Base-by-base conservation (phyloP, 805 yeast species). In the Metschnikowia cerradonensis region DNA sequence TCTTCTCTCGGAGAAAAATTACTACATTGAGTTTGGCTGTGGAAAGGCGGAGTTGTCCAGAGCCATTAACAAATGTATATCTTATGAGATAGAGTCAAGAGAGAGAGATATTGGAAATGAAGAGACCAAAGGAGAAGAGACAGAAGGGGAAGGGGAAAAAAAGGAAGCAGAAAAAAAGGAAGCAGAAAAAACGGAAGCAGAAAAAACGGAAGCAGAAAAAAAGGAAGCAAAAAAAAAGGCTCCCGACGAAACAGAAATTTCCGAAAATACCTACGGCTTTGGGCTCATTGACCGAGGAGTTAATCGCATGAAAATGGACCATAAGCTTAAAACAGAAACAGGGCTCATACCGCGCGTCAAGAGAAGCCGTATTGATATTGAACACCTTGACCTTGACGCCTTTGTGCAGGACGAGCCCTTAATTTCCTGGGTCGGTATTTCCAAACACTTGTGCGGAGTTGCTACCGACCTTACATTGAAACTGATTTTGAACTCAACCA, bases 371-470 rank as follows among this genome's bases (percentile, higher is more conserved):
- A 79, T 84, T 7, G 97, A 90, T 64, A 91, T 90, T 51, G 88
- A 88, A 66, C 96, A 90, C 60, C 64, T 90, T 35, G 62, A 73
- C 39, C 65, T 88, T 6, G 81, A 76, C 45, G 62, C 70, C 20
- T 73, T 82, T 15, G 52, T 82, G 1, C 60, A 39, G 7, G 22
- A 26, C 19, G 20, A 62, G 19, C 32, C 54, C 3, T 60, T 60
- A 8, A 48, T 54, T 2, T 22, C 40, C 19, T 34, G 39, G 47
- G 84, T 86, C 7, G 89, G 84, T 1, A 80, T 90, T 2, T 90
- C 96, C 4, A 90, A 90, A 65, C 97, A 90, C 68, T 68, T 91
- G 34, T 90, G 97, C 68, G 97, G 97, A 4, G 95, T 87, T 3
- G 97, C 97, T 1, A 91, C 97, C 0, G 97, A 90, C 64, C 70